phyloP scores from a whole-genome alignment of 192 early-diverging fungal species.

The Rhizophagus clarus region DNA sequence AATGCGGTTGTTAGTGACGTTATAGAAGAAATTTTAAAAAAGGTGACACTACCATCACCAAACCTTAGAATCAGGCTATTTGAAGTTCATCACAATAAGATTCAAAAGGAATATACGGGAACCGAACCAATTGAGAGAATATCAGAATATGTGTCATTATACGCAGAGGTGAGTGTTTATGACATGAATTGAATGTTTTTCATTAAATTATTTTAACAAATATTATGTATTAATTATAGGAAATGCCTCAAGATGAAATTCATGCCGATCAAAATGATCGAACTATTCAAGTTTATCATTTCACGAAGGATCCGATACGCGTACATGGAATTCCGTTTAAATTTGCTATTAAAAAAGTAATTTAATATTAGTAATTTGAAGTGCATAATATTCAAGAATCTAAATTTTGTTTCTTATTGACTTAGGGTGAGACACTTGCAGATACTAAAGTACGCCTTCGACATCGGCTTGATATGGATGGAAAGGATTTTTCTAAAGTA shows the following conservation, averaged over 20 bases:
- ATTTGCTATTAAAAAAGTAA: conserved; percentile 61
- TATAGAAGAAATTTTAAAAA: conserved; percentile 49
- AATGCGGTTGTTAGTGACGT: conserved; percentile 49
- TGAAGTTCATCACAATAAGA: conserved; percentile 52
- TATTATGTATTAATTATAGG: conserved; percentile 24
- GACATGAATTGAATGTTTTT: too few relatives aligned
- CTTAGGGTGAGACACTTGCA: conserved; percentile 65
- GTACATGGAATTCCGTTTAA: conserved; percentile 87
- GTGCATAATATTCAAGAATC: too few relatives aligned
- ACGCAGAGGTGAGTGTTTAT: conserved; percentile 50
- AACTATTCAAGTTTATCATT: conserved; percentile 77
- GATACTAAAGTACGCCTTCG: conserved; percentile 77
- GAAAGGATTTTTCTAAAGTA: conserved; percentile 81
- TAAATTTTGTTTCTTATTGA: background rate
- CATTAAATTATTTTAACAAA: background rate
- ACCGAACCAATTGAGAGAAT: conserved; percentile 51
- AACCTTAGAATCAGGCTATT: conserved; percentile 60
- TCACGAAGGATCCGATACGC: conserved; percentile 64
- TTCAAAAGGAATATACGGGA: conserved; percentile 46
- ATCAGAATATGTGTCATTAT: conserved; percentile 50
- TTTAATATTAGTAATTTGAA: too few relatives aligned
- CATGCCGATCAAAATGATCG: conserved; percentile 38
- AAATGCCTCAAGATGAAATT: conserved; percentile 52
- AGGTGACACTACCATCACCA: conserved; percentile 46
- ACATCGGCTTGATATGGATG: too few relatives aligned